Conservation (phyloP, 73 alveolate genomes). For the Paramecium bursaria region DNA sequence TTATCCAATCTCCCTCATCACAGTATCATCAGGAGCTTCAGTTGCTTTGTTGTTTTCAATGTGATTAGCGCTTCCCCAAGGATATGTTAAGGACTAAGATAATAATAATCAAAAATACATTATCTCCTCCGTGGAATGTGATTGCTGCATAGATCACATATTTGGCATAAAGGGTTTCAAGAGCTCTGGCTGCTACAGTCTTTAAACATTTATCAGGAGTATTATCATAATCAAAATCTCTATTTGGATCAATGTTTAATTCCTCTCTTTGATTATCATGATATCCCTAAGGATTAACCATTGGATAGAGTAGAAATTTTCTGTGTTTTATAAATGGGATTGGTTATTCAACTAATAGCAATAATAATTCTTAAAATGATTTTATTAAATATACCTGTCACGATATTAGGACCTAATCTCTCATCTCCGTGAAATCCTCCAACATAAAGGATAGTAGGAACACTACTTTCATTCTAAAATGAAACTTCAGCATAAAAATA, state of each 20-base stretch:
- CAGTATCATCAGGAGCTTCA: slow-evolving; percentile 81
- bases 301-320: slow-evolving; percentile 75
- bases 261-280: slow-evolving; percentile 74
- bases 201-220: slow-evolving; percentile 61
- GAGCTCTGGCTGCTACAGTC: slow-evolving; percentile 77
- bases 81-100: slow-evolving; percentile 66
- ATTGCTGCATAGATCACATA: slow-evolving; percentile 73
- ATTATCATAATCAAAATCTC: slow-evolving; percentile 73
- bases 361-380: slow-evolving; percentile 63
- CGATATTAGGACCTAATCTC: slow-evolving; percentile 74
- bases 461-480: neutral
- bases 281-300: slow-evolving; percentile 84
- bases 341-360: slow-evolving; percentile 63
- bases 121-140: slow-evolving; percentile 81
- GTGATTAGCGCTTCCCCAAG: slow-evolving; percentile 81
- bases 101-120: slow-evolving; percentile 50
- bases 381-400: slow-evolving; percentile 73
- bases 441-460: slow-evolving; percentile 19
- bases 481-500: slow-evolving; percentile 50
- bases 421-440: slow-evolving; percentile 79
- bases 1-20: slow-evolving; percentile 69
- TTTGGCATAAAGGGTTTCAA: slow-evolving; percentile 74
- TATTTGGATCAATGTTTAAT: slow-evolving; percentile 75
- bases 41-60: slow-evolving; percentile 58
- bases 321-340: slow-evolving; percentile 69